A percentile compares a stretch with the other conserved stretches of the same genome.
Conservation (phyloP, 2,329 filamentous ascomycete species). For the Aspergillus costaricaensis region DNA sequence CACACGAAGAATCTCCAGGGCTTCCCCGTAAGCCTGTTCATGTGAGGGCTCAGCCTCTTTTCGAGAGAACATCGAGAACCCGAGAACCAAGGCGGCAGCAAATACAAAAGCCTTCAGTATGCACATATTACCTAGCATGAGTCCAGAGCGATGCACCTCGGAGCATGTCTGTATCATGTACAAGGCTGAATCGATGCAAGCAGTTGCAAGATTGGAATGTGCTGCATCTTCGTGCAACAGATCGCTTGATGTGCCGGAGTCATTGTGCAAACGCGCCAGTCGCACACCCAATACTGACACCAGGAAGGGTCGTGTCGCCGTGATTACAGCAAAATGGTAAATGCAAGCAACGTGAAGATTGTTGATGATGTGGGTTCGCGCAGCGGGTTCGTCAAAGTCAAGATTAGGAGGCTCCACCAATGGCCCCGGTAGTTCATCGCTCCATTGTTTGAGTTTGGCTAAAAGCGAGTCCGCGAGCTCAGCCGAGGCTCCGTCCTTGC, state of each 20-base stretch:
- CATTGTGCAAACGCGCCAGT: slow-evolving; percentile 28
- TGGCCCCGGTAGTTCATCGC: slow-evolving; percentile 45
- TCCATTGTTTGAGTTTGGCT: slow-evolving; percentile 50
- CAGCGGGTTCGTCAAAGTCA: slow-evolving; percentile 21
- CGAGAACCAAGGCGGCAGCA: slow-evolving; percentile 58
- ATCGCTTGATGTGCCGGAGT: slow-evolving; percentile 18
- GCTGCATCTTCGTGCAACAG: slow-evolving; percentile 29
- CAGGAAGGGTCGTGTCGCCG: slow-evolving; percentile 59
- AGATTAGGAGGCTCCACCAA: slow-evolving; percentile 25
- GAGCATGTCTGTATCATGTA: slow-evolving; percentile 58
- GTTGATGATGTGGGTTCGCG: slow-evolving; percentile 46
- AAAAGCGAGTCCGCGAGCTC: slow-evolving; percentile 45
- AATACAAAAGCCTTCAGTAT: slow-evolving; percentile 61
- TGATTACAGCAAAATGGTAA: slow-evolving; percentile 62
- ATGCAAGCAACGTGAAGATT: slow-evolving; percentile 59
- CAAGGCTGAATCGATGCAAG: slow-evolving; percentile 58
- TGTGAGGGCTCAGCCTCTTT: slow-evolving; percentile 44
- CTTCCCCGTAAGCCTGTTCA: slow-evolving; percentile 51
- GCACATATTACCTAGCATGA: slow-evolving; percentile 59
- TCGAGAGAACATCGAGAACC: slow-evolving; percentile 58
- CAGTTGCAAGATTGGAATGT: slow-evolving; percentile 49
- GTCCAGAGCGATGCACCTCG: slow-evolving; percentile 48
- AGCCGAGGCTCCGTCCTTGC: slow-evolving; percentile 37
- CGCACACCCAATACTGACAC: slow-evolving; percentile 52
- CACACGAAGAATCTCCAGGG: slow-evolving; percentile 53